Evolutionary conservation across 2,329 filamentous ascomycete genomes (phyloP).

Genomic region (Phialophora expanda): DNA sequence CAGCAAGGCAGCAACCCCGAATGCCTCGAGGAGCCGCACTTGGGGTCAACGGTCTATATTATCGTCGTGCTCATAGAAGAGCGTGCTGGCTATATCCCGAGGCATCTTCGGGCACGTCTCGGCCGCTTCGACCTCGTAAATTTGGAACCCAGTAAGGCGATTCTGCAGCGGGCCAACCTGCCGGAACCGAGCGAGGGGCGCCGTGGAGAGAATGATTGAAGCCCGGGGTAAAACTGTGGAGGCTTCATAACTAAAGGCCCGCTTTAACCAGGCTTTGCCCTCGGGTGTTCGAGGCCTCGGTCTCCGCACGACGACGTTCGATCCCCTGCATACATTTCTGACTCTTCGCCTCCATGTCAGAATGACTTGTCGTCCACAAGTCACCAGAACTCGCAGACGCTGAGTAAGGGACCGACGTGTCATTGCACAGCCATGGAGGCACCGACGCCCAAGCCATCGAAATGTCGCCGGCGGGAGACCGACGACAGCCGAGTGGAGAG

Average conservation of each 20-base stretch:
- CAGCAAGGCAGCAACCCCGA: neutral
- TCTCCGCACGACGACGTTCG: neutral
- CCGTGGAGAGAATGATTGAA: neutral
- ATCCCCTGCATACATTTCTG: conserved; percentile 7
- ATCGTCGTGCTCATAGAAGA: neutral
- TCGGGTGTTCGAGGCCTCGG: neutral
- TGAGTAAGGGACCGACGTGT: conserved; percentile 9
- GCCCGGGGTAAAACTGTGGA: neutral
- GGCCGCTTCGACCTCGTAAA: neutral
- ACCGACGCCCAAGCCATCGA: conserved; percentile 16
- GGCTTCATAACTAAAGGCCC: no score
- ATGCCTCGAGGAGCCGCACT: neutral
- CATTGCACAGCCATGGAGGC: conserved; percentile 21
- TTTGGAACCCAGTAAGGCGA: no score
- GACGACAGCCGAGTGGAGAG: conserved; percentile 33
- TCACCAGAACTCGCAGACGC: neutral
- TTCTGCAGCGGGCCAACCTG: neutral
- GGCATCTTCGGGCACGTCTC: neutral
- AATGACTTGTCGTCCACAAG: neutral
- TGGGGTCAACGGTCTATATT: no score
- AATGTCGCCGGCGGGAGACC: conserved; percentile 23
- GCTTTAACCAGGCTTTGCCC: neutral
- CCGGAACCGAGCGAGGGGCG: no score
- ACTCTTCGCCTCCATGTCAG: conserved; percentile 26
- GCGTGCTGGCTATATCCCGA: neutral